phyloP scores from a whole-genome alignment of 179 eudicot species.

The Beta corolliflora region DNA sequence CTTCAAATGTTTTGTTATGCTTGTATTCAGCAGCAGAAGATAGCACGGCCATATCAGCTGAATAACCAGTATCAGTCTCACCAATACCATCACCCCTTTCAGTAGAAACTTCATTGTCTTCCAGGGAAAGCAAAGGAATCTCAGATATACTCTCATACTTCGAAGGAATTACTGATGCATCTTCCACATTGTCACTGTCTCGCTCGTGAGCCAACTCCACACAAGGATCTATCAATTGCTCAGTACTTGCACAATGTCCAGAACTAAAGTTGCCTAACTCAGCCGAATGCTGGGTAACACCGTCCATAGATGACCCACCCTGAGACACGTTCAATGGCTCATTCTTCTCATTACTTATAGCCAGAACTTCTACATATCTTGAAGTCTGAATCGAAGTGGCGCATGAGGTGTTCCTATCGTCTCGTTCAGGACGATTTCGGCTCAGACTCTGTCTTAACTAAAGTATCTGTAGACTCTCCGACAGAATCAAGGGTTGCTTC shows the following conservation, averaged over 20 bases:
- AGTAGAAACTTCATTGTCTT: slow-evolving; percentile 18
- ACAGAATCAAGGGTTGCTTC: slow-evolving; percentile 26
- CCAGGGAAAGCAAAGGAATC: slow-evolving; percentile 29
- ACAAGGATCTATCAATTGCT: slow-evolving; percentile 27
- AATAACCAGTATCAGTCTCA: slow-evolving; percentile 1
- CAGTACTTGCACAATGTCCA: slow-evolving; percentile 24
- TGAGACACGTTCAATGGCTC: slow-evolving; percentile 25
- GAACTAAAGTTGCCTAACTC: slow-evolving; percentile 26
- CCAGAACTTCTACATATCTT: slow-evolving; percentile 23
- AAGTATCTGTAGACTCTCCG: slow-evolving; percentile 27
- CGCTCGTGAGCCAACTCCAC: slow-evolving; percentile 25
- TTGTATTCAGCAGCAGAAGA: slow-evolving; percentile 38
- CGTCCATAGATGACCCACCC: slow-evolving; percentile 27
- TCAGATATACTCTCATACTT: slow-evolving; percentile 31
- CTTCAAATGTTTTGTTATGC: slow-evolving; percentile 26
- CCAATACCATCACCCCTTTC: slow-evolving; percentile 20
- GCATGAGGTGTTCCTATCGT: slow-evolving; percentile 15
- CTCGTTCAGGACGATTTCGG: slow-evolving; percentile 24
- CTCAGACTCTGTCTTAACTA: slow-evolving; percentile 19
- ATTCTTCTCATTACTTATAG: slow-evolving; percentile 19
- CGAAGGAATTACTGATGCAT: slow-evolving; percentile 29
- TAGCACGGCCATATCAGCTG: slow-evolving; percentile 17
- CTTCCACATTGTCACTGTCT: slow-evolving; percentile 28
- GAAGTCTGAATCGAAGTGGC: slow-evolving; percentile 25
- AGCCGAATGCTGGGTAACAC: slow-evolving; percentile 15